Evolutionary conservation across 2,329 filamentous ascomycete genomes (phyloP).

Genomic region (Orbilia quercus): DNA sequence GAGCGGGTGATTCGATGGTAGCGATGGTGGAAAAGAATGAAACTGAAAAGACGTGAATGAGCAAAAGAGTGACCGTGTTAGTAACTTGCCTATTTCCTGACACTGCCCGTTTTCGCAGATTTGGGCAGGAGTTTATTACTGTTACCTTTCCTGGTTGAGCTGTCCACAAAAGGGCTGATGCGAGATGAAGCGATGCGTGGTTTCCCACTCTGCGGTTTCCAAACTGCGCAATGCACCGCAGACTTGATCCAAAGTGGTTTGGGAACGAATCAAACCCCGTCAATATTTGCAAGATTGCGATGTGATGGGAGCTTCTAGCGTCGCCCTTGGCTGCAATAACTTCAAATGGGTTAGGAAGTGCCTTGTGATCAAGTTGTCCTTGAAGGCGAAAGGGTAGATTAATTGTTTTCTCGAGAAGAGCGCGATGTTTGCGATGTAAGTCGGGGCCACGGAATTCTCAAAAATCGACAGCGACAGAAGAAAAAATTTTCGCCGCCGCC

Average conservation of each 20-base stretch:
- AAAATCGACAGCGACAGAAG: conserved; percentile 43
- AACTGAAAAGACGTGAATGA: conserved; percentile 16
- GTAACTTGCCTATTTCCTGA: conserved; percentile 47
- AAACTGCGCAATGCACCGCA: conserved; percentile 44
- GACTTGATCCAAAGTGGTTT: conserved; percentile 50
- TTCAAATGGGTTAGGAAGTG: conserved; percentile 42
- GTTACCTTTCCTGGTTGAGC: conserved; percentile 53
- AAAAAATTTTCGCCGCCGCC: conserved; percentile 39
- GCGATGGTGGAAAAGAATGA: conserved; percentile 21
- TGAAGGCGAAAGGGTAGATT: conserved; percentile 12
- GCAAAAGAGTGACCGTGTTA: conserved; percentile 34
- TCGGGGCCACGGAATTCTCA: conserved; percentile 23
- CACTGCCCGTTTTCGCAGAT: conserved; percentile 49
- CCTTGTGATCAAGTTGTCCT: conserved; percentile 38
- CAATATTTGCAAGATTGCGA: conserved; percentile 33
- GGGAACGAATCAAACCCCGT: conserved; percentile 43
- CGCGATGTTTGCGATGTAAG: conserved; percentile 50
- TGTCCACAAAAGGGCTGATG: conserved; percentile 55
- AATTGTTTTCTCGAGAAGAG: conserved; percentile 13
- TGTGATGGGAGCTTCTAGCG: conserved; percentile 38
- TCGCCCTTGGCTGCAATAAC: conserved; percentile 55
- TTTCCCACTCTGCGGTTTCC: conserved; percentile 46
- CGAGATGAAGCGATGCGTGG: conserved; percentile 56
- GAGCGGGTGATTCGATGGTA: conserved; percentile 23
- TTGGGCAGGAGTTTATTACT: conserved; percentile 54